Percentiles rank a stretch among this genome's conserved stretches.
These are phyloP conservation scores for Ceratobasidium sp. DNA, from an alignment of 1,284 basidiomycete species.

Conservation along the genomic window DNA sequence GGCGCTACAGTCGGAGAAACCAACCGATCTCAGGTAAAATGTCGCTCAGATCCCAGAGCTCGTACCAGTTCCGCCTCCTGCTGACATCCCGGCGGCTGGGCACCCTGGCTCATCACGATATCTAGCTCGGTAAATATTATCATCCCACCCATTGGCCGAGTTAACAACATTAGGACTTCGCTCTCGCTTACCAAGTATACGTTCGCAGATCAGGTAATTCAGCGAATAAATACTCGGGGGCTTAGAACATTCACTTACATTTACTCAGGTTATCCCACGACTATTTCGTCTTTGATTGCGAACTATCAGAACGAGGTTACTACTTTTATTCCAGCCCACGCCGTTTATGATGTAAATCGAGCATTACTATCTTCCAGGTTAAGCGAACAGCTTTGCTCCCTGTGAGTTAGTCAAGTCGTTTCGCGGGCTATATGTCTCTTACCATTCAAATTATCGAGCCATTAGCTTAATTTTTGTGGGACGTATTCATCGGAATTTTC, in stretches of 20 bases:
- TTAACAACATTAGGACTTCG: not conserved
- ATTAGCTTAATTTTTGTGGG: no score
- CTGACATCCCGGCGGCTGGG: not conserved
- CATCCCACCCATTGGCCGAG: not conserved
- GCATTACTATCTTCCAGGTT: not conserved
- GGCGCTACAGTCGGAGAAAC: not conserved
- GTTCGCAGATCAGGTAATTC: slow-evolving; percentile 5
- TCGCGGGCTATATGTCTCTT: not conserved
- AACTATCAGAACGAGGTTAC: not conserved
- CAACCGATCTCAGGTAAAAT: slow-evolving; percentile 7
- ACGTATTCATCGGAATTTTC: not conserved
- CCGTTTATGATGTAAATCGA: not conserved
- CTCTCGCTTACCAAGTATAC: not conserved
- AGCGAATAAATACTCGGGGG: not conserved
- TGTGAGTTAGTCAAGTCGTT: not conserved
- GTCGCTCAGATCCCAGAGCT: slow-evolving; percentile 13
- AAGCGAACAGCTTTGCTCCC: not conserved
- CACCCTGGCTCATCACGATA: no score
- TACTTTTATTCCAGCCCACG: not conserved
- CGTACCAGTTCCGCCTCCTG: not conserved
- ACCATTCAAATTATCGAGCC: no score
- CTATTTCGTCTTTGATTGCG: not conserved
- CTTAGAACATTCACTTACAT: not conserved
- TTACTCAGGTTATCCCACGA: not conserved
- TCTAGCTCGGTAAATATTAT: not conserved